Conservation (phyloP, 2,329 filamentous ascomycete species). For the Phaeophleospora eucalypticola region DNA sequence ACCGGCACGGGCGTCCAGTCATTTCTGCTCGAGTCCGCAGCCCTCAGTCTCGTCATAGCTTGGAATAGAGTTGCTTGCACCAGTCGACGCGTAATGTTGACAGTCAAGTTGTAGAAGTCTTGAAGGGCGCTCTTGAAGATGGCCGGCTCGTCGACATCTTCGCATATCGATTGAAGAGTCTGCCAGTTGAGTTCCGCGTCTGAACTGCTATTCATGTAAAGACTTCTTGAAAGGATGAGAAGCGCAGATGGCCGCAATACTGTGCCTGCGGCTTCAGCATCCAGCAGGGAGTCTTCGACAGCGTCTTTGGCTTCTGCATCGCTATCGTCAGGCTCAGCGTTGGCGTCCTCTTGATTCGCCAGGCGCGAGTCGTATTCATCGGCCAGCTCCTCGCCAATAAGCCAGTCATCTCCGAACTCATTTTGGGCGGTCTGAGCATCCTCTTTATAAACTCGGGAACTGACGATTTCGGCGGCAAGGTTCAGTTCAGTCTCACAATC, state of each 20-base stretch:
- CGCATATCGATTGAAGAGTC: constrained; percentile 43
- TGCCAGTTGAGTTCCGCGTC: constrained; percentile 65
- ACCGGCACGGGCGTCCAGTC: constrained; percentile 22
- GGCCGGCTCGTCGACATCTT: constrained; percentile 55
- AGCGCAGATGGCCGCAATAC: constrained; percentile 59
- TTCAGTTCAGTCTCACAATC: constrained; percentile 65
- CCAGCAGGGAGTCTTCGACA: neutral
- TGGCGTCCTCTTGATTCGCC: constrained; percentile 6
- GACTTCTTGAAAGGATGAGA: constrained; percentile 58
- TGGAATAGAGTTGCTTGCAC: constrained; percentile 67
- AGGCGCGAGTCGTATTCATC: constrained; percentile 24
- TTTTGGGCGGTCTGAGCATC: constrained; percentile 58
- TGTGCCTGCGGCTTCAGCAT: constrained; percentile 17
- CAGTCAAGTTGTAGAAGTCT: constrained; percentile 66
- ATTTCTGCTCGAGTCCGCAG: constrained; percentile 33
- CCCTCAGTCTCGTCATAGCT: constrained; percentile 63
- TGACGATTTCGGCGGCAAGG: constrained; percentile 61
- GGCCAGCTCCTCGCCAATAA: constrained; percentile 50
- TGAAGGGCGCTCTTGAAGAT: constrained; percentile 71
- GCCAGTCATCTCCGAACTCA: constrained; percentile 63
- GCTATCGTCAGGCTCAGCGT: neutral
- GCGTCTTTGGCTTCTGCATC: neutral
- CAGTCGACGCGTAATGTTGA: constrained; percentile 66
- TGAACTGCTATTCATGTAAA: constrained; percentile 70
- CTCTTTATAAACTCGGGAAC: constrained; percentile 58